phyloP scores from a whole-genome alignment of 768 basidiomycete genomes.

The Sporobolomyces phaffii region DNA sequence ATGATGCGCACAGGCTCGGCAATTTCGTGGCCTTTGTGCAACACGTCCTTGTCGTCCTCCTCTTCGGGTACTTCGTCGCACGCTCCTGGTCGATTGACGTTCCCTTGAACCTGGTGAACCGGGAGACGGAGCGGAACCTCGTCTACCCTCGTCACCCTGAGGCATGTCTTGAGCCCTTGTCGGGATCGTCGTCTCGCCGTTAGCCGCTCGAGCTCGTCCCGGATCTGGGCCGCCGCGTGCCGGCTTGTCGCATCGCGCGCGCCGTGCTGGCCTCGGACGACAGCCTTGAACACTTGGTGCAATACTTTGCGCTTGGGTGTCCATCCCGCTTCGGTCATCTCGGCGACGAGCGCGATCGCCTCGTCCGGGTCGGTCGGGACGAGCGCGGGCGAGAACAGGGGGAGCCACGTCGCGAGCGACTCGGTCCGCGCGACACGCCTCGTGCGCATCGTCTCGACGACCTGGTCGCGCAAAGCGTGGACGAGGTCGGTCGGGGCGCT shows the following conservation, averaged over 20 bases:
- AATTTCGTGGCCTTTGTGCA: neutral
- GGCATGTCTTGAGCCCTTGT: too few relatives aligned
- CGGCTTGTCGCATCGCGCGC: neutral
- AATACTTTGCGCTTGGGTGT: neutral
- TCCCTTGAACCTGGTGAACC: too few relatives aligned
- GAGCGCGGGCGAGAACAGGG: slow-evolving; percentile 19
- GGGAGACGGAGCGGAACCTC: too few relatives aligned
- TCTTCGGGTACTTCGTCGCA: too few relatives aligned
- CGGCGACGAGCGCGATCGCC: neutral
- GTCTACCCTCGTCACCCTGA: too few relatives aligned
- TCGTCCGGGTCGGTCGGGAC: slow-evolving; percentile 11
- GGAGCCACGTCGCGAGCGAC: slow-evolving; percentile 6
- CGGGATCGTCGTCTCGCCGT: neutral
- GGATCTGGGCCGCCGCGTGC: neutral
- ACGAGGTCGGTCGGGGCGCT: slow-evolving; percentile 7
- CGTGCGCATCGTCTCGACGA: slow-evolving; percentile 13
- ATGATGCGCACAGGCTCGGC: too few relatives aligned
- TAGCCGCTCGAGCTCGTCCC: neutral
- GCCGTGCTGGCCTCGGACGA: slow-evolving; percentile 6
- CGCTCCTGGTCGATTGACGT: too few relatives aligned
- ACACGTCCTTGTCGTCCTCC: too few relatives aligned
- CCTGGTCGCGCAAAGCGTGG: neutral
- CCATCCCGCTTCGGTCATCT: slow-evolving; percentile 11
- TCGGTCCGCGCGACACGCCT: neutral
- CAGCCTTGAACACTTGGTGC: slow-evolving; percentile 34